Base-by-base conservation (phyloP, 2,329 filamentous ascomycete genomes). In the Pestalotiopsis sp. region DNA sequence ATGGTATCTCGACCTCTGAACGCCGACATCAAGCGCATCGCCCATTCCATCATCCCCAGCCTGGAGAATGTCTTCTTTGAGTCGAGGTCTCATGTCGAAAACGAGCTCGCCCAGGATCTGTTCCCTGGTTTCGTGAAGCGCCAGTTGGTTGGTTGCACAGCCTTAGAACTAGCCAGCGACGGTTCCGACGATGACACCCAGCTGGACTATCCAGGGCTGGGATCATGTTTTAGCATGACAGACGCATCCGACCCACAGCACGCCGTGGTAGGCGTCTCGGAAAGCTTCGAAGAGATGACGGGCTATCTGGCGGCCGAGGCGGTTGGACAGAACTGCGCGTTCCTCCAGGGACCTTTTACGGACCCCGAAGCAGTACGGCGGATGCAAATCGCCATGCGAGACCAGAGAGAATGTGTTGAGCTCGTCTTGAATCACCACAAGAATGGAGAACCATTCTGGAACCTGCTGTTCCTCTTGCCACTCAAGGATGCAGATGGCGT, bases 221-320 rank as follows among this genome's bases (percentile, higher is more conserved):
- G 87, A 9, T 83, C 87, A 63, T 87, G 87, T 25, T 90, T 90
- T 71, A 88, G 87, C 68, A 74, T 90, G 17, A 88, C 85, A 0
- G 85, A 90, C 72, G 85, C 86, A 0, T 73, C 78, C 4, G 79
- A 80, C 58, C 79, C 82, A 0, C 85, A 87, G 64, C 87, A 87
- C 69, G 84, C 86, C 0, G 84, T 87, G 52, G 70, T 82, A 0
- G 85, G 77, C 68, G 83, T 82, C 3, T 86, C 85, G 0, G 85
- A 87, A 68, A 84, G 84, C 1, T 88, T 88, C 68, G 78, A 85
- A 62, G 77, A 80, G n/a, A 75, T 88, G 4, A 87, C 85, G 0
- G 86, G 86, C 4, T 87, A 86, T 69, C 69, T 76, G 1, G 78
- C 84, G 40, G 75, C 73, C 12, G 85, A 88, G 45, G 81, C 86